A percentile compares a stretch with the other conserved stretches of the same genome.
Evolutionary conservation across 352 stramenopile species (phyloP).

Genomic region (Thalassiosira ordinaria): DNA sequence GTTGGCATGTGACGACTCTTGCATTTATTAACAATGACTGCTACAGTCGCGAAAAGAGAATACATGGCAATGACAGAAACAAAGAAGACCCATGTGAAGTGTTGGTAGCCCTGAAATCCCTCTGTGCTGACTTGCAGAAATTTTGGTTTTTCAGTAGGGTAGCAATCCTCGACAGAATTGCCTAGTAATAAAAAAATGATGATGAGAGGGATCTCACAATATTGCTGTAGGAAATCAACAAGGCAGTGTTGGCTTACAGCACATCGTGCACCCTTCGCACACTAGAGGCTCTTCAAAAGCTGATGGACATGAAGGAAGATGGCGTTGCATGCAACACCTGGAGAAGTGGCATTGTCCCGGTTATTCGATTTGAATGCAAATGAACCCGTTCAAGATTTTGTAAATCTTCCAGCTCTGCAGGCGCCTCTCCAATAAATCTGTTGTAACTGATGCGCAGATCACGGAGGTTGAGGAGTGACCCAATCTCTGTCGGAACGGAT

Average conservation of each 20-base stretch:
- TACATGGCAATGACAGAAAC: not conserved
- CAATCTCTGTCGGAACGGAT: slow-evolving; percentile 33
- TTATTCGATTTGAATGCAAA: slow-evolving; percentile 45
- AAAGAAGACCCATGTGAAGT: slow-evolving; percentile 27
- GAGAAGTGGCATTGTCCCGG: slow-evolving; percentile 12
- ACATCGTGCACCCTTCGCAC: slow-evolving; percentile 50
- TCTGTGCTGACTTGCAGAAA: not conserved
- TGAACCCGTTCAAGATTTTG: slow-evolving; percentile 38
- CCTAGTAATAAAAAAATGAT: not conserved
- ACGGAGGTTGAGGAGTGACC: slow-evolving; percentile 27
- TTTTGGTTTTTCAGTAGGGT: slow-evolving; percentile 1
- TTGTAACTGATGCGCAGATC: slow-evolving; percentile 48
- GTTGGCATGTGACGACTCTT: not conserved
- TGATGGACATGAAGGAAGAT: no score
- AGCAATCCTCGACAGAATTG: slow-evolving; percentile 33
- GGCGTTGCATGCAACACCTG: not conserved
- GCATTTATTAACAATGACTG: slow-evolving; percentile 10
- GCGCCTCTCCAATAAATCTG: slow-evolving; percentile 25
- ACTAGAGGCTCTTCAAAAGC: slow-evolving; percentile 30
- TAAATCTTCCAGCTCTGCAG: slow-evolving; percentile 17
- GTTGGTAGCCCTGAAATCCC: slow-evolving; percentile 10
- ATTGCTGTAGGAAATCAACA: not conserved
- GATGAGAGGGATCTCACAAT: not conserved
- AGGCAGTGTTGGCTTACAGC: slow-evolving; percentile 29
- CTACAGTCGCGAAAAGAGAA: not conserved